Percentiles rank a stretch among this genome's conserved stretches.
phyloP scores from a whole-genome alignment of 2,329 filamentous ascomycete genomes.

The Trichoderma lentiforme region DNA sequence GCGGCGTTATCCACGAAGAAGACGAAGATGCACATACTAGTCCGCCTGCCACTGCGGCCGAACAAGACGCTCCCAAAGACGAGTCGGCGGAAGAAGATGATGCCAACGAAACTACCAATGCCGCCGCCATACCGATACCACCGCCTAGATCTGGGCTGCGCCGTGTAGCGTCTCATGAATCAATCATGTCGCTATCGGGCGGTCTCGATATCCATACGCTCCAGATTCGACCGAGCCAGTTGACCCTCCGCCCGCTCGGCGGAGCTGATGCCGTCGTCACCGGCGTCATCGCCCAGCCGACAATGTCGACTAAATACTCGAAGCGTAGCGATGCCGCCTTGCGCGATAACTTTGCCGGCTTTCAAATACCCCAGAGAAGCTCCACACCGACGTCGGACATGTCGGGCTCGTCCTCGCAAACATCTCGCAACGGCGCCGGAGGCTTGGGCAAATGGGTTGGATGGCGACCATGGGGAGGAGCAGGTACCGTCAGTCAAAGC shows the following conservation, averaged over 20 bases:
- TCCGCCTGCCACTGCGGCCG: neutral
- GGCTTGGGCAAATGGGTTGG: slow-evolving; percentile 44
- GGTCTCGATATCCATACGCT: slow-evolving; percentile 89
- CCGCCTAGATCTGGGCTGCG: slow-evolving; percentile 50
- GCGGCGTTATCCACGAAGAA: slow-evolving; percentile 37
- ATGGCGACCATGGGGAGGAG: slow-evolving; percentile 47
- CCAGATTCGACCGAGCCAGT: slow-evolving; percentile 70
- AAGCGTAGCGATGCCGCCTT: slow-evolving; percentile 54
- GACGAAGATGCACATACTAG: slow-evolving; percentile 33
- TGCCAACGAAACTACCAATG: slow-evolving; percentile 33
- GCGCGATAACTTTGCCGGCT: slow-evolving; percentile 51
- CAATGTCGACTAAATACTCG: slow-evolving; percentile 45
- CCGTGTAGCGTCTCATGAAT: slow-evolving; percentile 76
- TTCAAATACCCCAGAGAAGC: slow-evolving; percentile 33
- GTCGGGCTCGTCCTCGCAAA: slow-evolving; percentile 26
- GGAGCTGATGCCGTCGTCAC: slow-evolving; percentile 55
- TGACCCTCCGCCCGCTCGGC: slow-evolving; percentile 56
- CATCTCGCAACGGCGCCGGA: slow-evolving; percentile 25
- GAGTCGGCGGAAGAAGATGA: slow-evolving; percentile 30
- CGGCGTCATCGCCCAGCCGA: slow-evolving; percentile 58
- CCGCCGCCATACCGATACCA: neutral
- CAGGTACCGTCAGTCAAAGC: slow-evolving; percentile 21
- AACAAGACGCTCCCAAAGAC: neutral
- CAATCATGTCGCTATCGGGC: slow-evolving; percentile 79
- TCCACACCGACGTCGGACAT: slow-evolving; percentile 33